Base-by-base conservation (phyloP, 176 grass and related monocot genomes). In the Aegilops longissima region DNA sequence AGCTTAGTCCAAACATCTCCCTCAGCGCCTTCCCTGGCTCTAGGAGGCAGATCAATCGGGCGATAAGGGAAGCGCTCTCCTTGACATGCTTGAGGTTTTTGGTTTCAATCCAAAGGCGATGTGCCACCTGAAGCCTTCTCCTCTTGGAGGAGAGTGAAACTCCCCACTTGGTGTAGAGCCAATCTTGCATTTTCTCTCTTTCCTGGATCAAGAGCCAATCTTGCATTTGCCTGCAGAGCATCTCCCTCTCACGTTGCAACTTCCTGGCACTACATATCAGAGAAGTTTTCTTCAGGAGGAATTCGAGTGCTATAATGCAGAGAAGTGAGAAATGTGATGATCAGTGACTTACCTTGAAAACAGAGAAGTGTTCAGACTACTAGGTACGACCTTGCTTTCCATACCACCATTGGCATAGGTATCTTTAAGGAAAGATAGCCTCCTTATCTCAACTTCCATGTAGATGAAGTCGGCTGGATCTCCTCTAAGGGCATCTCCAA, bases 1-100 rank as follows among this genome's bases (percentile, higher is more conserved):
- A 98, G 71, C 93, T 96, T 10, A 98, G 82, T 5, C 97, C 97
- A 88, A 98, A 98, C 97, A 98, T 98, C 88, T 98, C 97, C 84
- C 93, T 91, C 82, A 96, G 87, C 5, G 92, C 97, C 61, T 91
- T 89, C 5, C 87, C 97, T 52, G 94, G 94, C 59, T 94, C 93
- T 7, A 94, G 80, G 79, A 98, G 92, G 65, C 92, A 92, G 23
- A 98, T 92, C 56, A 96, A 52, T 49, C 88, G 93, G 70, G 96
- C 96, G 3, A 96, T 90, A 12, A 96, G 88, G 13, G 92, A 91
- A 20, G 97, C 97, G 9, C 97, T 98, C 88, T 96, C 93, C 70
- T 90, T 91, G 2, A 94, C 87, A 87, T 98, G 97, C 86, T 98
- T 92, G 8, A 94, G 82, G 38, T 96, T 87, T 58, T 86, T 89